These are phyloP conservation scores for Davidsoniella eucalypti DNA, from an alignment of 2,329 filamentous ascomycete genomes.

Conservation along the genomic window DNA sequence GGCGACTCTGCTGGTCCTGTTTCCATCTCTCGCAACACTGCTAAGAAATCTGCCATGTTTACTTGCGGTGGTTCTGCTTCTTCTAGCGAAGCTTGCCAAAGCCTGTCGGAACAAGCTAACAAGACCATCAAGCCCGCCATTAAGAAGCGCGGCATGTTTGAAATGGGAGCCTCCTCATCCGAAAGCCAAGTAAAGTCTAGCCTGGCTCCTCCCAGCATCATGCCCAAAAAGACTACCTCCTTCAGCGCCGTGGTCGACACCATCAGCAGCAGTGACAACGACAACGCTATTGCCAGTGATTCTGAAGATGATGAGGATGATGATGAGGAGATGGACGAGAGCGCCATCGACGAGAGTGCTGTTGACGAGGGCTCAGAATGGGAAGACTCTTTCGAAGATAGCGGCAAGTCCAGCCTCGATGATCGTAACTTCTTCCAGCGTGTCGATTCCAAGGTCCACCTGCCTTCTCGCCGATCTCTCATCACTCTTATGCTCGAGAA, in stretches of 20 bases:
- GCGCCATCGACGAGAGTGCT: slow-evolving; percentile 55
- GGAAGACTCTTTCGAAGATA: slow-evolving; percentile 60
- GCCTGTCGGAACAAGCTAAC: slow-evolving; percentile 22
- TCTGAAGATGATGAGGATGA: slow-evolving; percentile 45
- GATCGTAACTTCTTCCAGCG: slow-evolving; percentile 72
- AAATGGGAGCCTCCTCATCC: slow-evolving; percentile 46
- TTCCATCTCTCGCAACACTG: slow-evolving; percentile 44
- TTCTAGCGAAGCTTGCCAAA: slow-evolving; percentile 41
- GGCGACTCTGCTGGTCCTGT: slow-evolving; percentile 21
- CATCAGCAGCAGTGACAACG: slow-evolving; percentile 43
- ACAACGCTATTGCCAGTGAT: slow-evolving; percentile 31
- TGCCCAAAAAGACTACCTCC: slow-evolving; percentile 60
- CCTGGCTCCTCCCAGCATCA: slow-evolving; percentile 21
- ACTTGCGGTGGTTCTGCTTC: slow-evolving; percentile 68
- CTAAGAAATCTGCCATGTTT: slow-evolving; percentile 49
- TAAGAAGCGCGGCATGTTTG: slow-evolving; percentile 28
- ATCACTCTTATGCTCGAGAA: slow-evolving; percentile 78
- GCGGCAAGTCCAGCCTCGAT: slow-evolving; percentile 66
- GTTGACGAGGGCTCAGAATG: slow-evolving; percentile 41
- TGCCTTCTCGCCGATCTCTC: slow-evolving; percentile 73
- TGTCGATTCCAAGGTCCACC: slow-evolving; percentile 72
- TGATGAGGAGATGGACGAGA: slow-evolving; percentile 60
- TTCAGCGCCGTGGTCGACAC: slow-evolving; percentile 64
- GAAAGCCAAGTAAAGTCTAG: slow-evolving; percentile 54
- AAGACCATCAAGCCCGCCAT: slow-evolving; percentile 20